Evolutionary conservation across 805 yeast species (phyloP).

Genomic region (Kuraishia piskuri): DNA sequence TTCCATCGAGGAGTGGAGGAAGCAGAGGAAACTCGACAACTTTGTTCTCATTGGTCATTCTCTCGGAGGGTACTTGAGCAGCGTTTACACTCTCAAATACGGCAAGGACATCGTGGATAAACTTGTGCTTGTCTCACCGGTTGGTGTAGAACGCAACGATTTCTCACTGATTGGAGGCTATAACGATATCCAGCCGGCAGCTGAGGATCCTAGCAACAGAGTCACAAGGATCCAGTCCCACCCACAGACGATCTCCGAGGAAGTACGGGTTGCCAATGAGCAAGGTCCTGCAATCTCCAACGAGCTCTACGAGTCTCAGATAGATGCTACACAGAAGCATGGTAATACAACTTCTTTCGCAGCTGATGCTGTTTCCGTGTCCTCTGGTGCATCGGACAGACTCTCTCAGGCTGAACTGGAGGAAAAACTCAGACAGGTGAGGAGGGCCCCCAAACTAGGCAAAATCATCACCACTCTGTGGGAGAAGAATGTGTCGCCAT

Average conservation of each 20-base stretch:
- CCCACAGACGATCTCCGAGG: constrained; percentile 6
- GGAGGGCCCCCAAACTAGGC: constrained; percentile 24
- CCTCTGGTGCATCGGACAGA: constrained; percentile 5
- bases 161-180: constrained; percentile 27
- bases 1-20: constrained; percentile 60
- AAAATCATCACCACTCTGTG: constrained; percentile 35
- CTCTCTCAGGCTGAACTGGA: constrained; percentile 11
- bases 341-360: not conserved
- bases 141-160: constrained; percentile 64
- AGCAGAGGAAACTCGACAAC: constrained; percentile 32
- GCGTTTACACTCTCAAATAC: constrained; percentile 51
- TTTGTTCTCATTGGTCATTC: constrained; percentile 72
- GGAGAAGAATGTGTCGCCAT: constrained; percentile 48
- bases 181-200: not conserved
- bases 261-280: constrained; percentile 9
- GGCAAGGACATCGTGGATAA: constrained; percentile 41
- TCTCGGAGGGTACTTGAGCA: constrained; percentile 67
- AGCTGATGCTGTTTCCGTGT: constrained; percentile 6
- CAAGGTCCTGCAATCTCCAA: constrained; percentile 23
- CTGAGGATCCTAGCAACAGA: not conserved
- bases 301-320: constrained; percentile 19
- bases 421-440: constrained; percentile 16
- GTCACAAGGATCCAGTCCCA: constrained; percentile 7
- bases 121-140: constrained; percentile 61
- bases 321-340: constrained; percentile 3